Percentiles rank a stretch among this genome's conserved stretches.
phyloP scores from a whole-genome alignment of 306 rosid genomes.

The Echinosophora koreensis region DNA sequence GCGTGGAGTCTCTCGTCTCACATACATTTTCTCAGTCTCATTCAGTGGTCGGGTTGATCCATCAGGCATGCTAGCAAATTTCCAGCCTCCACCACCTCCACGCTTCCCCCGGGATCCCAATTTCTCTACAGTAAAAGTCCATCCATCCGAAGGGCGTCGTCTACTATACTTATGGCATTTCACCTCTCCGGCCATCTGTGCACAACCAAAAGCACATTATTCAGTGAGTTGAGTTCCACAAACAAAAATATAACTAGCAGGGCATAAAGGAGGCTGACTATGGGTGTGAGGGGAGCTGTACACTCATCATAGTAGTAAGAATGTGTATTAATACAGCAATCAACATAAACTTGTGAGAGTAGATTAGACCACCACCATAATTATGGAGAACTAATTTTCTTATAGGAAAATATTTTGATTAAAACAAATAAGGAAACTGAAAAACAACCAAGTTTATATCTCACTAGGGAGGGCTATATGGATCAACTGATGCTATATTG shows the following conservation, averaged over 20 bases:
- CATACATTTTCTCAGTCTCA: slow-evolving; percentile 91
- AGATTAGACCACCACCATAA: slow-evolving; percentile 2
- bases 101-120: slow-evolving; percentile 82
- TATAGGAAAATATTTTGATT: slow-evolving; percentile 10
- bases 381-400: no score
- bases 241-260: slow-evolving; percentile 6
- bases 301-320: slow-evolving; percentile 3
- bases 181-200: slow-evolving; percentile 88
- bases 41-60: slow-evolving; percentile 89
- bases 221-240: slow-evolving; percentile 25
- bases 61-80: slow-evolving; percentile 83
- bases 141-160: slow-evolving; percentile 75
- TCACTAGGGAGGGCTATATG: background rate
- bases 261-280: background rate
- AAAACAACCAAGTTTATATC: background rate
- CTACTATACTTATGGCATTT: slow-evolving; percentile 82
- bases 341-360: background rate
- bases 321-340: slow-evolving; percentile 25
- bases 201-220: slow-evolving; percentile 44
- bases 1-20: slow-evolving; percentile 85
- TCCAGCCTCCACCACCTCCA: slow-evolving; percentile 92
- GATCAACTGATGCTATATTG: slow-evolving; percentile 2
- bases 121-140: slow-evolving; percentile 88
- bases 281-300: background rate
- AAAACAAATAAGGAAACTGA: slow-evolving; percentile 10